Percentiles rank a stretch among this genome's conserved stretches.
These are phyloP conservation scores for Exophiala aquamarina DNA, from an alignment of 2,329 filamentous ascomycete genomes.

Conservation along the genomic window DNA sequence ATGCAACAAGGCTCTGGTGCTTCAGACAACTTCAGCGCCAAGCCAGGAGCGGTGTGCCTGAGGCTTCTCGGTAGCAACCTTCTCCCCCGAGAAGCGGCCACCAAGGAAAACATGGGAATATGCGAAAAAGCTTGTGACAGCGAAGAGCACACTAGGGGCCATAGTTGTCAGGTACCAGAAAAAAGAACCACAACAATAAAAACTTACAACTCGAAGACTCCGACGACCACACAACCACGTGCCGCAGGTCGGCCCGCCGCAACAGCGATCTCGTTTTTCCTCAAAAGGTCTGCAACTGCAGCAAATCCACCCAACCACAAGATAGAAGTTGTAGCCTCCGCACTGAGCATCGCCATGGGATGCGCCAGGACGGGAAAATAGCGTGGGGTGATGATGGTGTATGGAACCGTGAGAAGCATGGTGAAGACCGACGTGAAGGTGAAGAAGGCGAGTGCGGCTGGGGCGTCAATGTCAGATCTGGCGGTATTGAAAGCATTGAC, in stretches of 20 bases:
- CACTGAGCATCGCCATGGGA: slow-evolving; percentile 62
- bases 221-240: slow-evolving; percentile 54
- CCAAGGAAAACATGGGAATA: slow-evolving; percentile 24
- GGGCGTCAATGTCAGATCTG: slow-evolving; percentile 32
- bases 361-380: slow-evolving; percentile 63
- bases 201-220: slow-evolving; percentile 48
- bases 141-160: slow-evolving; percentile 15
- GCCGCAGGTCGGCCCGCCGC: slow-evolving; percentile 58
- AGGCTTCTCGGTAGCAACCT: slow-evolving; percentile 4
- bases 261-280: slow-evolving; percentile 55
- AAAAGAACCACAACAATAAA: background rate
- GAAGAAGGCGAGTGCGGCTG: slow-evolving; percentile 69
- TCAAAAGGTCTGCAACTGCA: slow-evolving; percentile 64
- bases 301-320: slow-evolving; percentile 92
- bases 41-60: slow-evolving; percentile 14
- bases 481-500: slow-evolving; percentile 16
- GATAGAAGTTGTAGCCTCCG: slow-evolving; percentile 72
- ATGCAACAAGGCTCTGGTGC: no score
- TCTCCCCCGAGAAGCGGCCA: slow-evolving; percentile 9
- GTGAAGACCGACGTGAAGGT: slow-evolving; percentile 80
- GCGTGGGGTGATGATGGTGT: slow-evolving; percentile 67
- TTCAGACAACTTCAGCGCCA: slow-evolving; percentile 15
- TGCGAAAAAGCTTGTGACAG: slow-evolving; percentile 17
- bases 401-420: slow-evolving; percentile 64
- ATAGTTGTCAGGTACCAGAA: background rate